Evolutionary conservation across 768 basidiomycete genomes (phyloP).

Genomic region (Kwoniella newhampshirensis): DNA sequence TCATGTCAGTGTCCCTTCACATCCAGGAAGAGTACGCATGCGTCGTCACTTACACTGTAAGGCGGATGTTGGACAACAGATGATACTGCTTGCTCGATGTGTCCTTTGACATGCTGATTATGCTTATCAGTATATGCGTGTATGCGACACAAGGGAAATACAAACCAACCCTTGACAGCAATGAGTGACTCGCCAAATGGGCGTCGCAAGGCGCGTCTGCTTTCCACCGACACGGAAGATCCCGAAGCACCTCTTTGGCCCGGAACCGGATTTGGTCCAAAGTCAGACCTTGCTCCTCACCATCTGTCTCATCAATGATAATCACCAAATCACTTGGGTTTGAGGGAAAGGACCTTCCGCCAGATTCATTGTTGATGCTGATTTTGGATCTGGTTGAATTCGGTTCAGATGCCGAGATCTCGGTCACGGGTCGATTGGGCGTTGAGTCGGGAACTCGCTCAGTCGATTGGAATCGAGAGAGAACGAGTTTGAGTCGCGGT

Average conservation of each 20-base stretch:
- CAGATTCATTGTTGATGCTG: not conserved
- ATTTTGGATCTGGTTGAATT: not conserved
- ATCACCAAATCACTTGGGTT: not conserved
- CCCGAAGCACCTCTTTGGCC: too few species aligned
- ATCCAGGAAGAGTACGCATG: too few species aligned
- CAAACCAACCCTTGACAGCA: not conserved
- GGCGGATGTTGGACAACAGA: too few species aligned
- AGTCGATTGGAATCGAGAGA: not conserved
- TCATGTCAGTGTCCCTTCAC: too few species aligned
- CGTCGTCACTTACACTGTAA: too few species aligned
- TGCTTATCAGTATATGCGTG: not conserved
- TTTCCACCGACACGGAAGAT: not conserved
- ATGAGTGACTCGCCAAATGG: not conserved
- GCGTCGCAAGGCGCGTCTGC: constrained; percentile 5
- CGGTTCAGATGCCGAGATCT: not conserved
- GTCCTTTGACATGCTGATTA: not conserved
- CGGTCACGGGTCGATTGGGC: not conserved
- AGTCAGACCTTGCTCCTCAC: not conserved
- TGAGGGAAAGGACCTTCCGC: not conserved
- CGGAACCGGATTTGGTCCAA: not conserved
- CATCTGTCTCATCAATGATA: too few species aligned
- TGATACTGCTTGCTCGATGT: not conserved
- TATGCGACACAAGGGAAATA: not conserved
- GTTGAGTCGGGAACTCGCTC: not conserved
- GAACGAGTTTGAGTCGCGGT: too few species aligned